phyloP scores from a whole-genome alignment of 2,329 filamentous ascomycete genomes.

The Diplodia intermedia region DNA sequence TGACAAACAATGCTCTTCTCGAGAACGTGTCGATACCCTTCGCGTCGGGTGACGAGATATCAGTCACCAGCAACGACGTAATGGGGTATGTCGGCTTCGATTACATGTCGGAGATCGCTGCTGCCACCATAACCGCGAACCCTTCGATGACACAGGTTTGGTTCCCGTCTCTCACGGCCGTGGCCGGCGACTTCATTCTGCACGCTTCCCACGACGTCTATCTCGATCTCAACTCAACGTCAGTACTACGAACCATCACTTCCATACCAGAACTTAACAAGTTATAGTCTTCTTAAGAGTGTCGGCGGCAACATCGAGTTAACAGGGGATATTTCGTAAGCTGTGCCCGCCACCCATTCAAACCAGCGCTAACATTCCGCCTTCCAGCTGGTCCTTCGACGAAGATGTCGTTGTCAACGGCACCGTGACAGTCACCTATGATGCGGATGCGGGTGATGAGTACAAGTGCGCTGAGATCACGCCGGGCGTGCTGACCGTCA shows the following conservation, averaged over 20 bases:
- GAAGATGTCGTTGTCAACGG: not conserved
- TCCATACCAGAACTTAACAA: not conserved
- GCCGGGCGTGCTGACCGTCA: conserved; percentile 3
- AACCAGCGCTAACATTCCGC: too few species aligned
- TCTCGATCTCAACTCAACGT: not conserved
- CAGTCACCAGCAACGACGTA: not conserved
- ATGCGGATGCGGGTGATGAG: not conserved
- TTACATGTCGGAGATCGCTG: not conserved
- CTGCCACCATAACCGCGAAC: not conserved
- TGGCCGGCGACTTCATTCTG: not conserved
- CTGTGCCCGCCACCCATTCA: too few species aligned
- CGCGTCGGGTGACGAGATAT: not conserved
- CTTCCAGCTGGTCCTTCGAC: not conserved
- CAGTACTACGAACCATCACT: not conserved
- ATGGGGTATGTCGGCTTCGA: not conserved
- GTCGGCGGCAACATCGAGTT: not conserved
- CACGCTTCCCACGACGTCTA: not conserved
- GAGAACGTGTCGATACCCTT: not conserved
- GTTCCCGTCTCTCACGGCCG: conserved; percentile 4
- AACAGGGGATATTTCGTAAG: not conserved
- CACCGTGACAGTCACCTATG: not conserved
- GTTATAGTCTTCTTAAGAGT: not conserved
- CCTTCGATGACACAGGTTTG: not conserved
- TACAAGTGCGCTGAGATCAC: conserved; percentile 3
- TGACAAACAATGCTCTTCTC: not conserved